Conservation (phyloP, 208 protist species). For the Acanthamoeba divionensis region DNA sequence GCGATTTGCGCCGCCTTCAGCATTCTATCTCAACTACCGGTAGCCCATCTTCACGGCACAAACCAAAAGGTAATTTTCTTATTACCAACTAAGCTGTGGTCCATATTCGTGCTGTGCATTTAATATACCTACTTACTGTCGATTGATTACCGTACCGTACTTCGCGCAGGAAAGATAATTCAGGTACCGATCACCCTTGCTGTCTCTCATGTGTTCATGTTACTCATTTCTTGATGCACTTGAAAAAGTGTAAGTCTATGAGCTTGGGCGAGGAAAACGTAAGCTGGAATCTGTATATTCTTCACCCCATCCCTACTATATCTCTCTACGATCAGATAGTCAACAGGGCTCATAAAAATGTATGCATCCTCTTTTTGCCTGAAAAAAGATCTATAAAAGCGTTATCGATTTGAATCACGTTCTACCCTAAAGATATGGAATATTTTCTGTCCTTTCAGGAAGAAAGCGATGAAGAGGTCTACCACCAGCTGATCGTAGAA, state of each 20-base stretch:
- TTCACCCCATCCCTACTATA: not conserved
- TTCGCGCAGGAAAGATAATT: too few relatives aligned
- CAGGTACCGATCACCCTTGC: too few relatives aligned
- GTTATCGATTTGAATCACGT: not conserved
- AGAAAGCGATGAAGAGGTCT: not conserved
- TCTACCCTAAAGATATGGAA: not conserved
- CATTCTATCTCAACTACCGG: too few relatives aligned
- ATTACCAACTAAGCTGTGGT: too few relatives aligned
- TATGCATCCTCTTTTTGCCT: not conserved
- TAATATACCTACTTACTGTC: too few relatives aligned
- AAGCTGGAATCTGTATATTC: constrained; percentile 8
- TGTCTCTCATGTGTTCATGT: too few relatives aligned
- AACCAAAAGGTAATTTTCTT: too few relatives aligned
- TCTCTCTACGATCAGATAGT: not conserved
- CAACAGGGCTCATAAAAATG: not conserved
- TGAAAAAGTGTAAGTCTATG: not conserved
- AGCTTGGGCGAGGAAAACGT: not conserved
- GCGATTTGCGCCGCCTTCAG: too few relatives aligned
- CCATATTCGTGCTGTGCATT: too few relatives aligned
- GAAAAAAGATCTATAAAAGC: not conserved
- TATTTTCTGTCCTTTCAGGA: not conserved
- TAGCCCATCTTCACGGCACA: too few relatives aligned
- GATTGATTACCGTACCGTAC: too few relatives aligned
- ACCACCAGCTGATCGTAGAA: constrained; percentile 9
- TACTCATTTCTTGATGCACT: too few relatives aligned